phyloP scores from a whole-genome alignment of 2,329 filamentous ascomycete species.

The Sporothrix variecibatus region DNA sequence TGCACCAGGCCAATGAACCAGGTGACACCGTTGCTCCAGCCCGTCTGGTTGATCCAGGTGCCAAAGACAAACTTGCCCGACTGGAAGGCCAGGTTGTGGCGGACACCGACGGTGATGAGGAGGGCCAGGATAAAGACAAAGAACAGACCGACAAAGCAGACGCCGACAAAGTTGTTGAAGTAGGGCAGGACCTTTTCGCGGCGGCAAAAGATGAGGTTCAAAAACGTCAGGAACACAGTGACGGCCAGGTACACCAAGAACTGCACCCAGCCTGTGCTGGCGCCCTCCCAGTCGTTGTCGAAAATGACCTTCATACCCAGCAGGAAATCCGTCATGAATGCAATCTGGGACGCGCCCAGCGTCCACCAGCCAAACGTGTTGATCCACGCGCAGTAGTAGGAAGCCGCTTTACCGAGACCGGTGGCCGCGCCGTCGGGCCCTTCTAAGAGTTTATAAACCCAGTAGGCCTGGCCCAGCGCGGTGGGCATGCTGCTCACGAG shows the following conservation, averaged over 20 bases:
- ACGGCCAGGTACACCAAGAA: slow-evolving; percentile 57
- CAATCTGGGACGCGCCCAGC: slow-evolving; percentile 29
- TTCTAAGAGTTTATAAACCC: slow-evolving; percentile 49
- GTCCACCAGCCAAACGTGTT: slow-evolving; percentile 32
- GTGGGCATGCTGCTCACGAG: slow-evolving; percentile 61
- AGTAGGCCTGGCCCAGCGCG: slow-evolving; percentile 61
- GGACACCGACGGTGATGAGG: slow-evolving; percentile 29
- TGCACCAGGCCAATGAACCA: slow-evolving; percentile 39
- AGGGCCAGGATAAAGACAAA: slow-evolving; percentile 39
- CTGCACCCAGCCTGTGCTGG: slow-evolving; percentile 27
- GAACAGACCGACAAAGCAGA: slow-evolving; percentile 42
- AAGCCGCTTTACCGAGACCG: slow-evolving; percentile 16
- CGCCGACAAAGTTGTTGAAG: slow-evolving; percentile 60
- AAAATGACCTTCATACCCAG: slow-evolving; percentile 31
- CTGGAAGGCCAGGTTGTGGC: slow-evolving; percentile 32
- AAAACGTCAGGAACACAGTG: slow-evolving; percentile 33
- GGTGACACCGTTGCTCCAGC: slow-evolving; percentile 41
- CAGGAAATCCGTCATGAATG: slow-evolving; percentile 29
- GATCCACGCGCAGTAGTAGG: slow-evolving; percentile 30
- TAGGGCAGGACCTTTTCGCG: slow-evolving; percentile 49
- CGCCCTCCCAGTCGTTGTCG: slow-evolving; percentile 28
- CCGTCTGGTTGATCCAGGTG: slow-evolving; percentile 37
- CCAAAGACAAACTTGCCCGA: slow-evolving; percentile 37
- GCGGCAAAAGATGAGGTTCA: slow-evolving; percentile 46
- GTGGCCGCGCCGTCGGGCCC: slow-evolving; percentile 41